Base-by-base conservation (phyloP, 345 rosid genomes). In the Linum trigynum region DNA sequence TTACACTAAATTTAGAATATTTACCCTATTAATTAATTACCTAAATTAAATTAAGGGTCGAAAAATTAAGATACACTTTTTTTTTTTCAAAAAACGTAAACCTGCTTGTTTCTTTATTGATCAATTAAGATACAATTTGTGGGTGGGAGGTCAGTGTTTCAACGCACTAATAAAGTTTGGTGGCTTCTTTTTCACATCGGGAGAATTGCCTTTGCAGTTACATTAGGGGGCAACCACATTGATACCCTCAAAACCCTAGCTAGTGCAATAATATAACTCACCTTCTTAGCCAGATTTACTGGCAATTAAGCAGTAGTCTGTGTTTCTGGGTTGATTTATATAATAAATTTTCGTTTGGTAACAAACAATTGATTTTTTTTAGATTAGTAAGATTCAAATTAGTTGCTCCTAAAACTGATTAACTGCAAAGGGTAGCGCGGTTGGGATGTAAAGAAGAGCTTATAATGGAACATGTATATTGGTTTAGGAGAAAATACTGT, bases 171-270 rank as follows among this genome's bases (percentile, higher is more conserved):
- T 68, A 69, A 50, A 72, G 83, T 75, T 75, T 70, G 82, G 79
- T 80, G 78, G 11, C 23, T 57, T 10, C 62, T 7, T 35, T 35
- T 23, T 23, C 32, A 23, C 72, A 63, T 77, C 57, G 80, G 78
- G 76, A 69, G 73, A 78, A 74, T 73, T 73, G 63, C 68, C 53
- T 48, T 36, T 48, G 37, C 43, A 68, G 76, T 72, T 64, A 39
- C 66, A 67, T 36, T 60, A 72, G 71, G 65, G 71, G 78, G 78
- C 66, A 82, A 86, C 85, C 77, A 67, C 84, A 71, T 84, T 67
- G 86, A 76, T 79, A 71, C 3, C 72, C 58, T 68, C 83, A 12
- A 78, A 65, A 71, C 55, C 72, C 39, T 56, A 74, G 60, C 64
- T 50, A 70, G 51, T 23, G 59, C 12, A 59, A 42, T 14, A 9